phyloP scores from a whole-genome alignment of 805 yeast species.

The Lipomyces mesembrius region DNA sequence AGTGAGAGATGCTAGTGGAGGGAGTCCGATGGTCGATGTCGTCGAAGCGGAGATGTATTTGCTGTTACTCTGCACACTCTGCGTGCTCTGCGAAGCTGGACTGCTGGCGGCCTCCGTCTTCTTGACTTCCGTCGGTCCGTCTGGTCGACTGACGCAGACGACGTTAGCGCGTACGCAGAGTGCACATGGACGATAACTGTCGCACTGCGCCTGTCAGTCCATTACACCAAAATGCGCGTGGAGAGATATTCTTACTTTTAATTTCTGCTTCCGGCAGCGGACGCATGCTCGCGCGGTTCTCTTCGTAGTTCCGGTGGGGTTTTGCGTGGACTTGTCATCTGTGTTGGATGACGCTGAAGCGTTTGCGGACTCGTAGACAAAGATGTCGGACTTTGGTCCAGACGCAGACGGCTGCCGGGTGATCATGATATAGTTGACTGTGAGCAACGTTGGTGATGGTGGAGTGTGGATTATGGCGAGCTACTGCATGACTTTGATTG shows the following conservation, averaged over 20 bases:
- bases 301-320: constrained; percentile 15
- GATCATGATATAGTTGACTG: constrained; percentile 11
- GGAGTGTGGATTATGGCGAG: background rate
- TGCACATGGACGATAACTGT: constrained; percentile 35
- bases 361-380: constrained; percentile 27
- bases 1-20: constrained; percentile 23
- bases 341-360: constrained; percentile 8
- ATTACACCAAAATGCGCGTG: background rate
- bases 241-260: constrained; percentile 19
- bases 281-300: constrained; percentile 37
- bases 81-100: background rate
- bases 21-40: constrained; percentile 11
- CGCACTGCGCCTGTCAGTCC: constrained; percentile 23
- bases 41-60: constrained; percentile 8
- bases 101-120: background rate
- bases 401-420: constrained; percentile 6
- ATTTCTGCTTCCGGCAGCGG: constrained; percentile 34
- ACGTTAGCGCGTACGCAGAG: constrained; percentile 37
- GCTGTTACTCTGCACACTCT: background rate
- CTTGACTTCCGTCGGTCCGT: constrained; percentile 1
- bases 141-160: constrained; percentile 34
- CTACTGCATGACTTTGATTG: background rate
- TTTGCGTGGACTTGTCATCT: background rate
- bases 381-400: constrained; percentile 18
- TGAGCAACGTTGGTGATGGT: background rate